Percentiles rank a stretch among this genome's conserved stretches.
Conservation (phyloP, 139 green algal species). For the Auxenochlorella pyrenoidosa region DNA sequence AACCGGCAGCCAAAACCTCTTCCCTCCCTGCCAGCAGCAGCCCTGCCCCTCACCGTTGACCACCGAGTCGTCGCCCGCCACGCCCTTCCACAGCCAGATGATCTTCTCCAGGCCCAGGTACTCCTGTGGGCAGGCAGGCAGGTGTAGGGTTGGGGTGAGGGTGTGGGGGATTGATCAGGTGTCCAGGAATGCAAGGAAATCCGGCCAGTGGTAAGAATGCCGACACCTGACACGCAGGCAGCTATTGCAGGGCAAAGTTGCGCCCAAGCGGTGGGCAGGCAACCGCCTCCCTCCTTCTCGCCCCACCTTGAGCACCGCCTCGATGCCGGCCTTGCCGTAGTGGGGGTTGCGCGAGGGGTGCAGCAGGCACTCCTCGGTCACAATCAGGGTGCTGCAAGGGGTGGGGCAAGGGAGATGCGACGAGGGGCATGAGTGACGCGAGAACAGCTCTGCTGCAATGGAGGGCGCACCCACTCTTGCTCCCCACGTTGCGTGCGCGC, state of each 20-base stretch:
- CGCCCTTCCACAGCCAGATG: conserved; percentile 82
- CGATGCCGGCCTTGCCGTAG: conserved; percentile 65
- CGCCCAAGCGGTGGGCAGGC: no score
- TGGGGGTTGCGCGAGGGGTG: conserved; percentile 76
- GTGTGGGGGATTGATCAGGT: not conserved
- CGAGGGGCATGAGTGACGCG: not conserved
- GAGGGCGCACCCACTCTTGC: no score
- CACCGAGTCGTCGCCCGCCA: conserved; percentile 68
- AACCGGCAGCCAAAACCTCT: not conserved
- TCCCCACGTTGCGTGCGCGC: no score
- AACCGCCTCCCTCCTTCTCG: not conserved
- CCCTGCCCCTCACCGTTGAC: conserved; percentile 56
- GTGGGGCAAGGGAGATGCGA: not conserved
- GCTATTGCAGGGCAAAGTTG: not conserved
- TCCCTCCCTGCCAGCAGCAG: no score
- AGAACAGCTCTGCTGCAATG: no score
- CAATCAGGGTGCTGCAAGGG: conserved; percentile 61
- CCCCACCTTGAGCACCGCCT: conserved; percentile 64
- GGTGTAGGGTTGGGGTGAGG: no score
- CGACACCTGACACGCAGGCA: no score
- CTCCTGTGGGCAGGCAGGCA: conserved; percentile 23
- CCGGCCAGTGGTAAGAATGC: not conserved
- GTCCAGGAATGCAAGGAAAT: not conserved
- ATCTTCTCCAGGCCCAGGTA: conserved; percentile 78
- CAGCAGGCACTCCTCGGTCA: conserved; percentile 82